These are phyloP conservation scores for Thinopyrum elongatum DNA, from an alignment of 176 grass and related monocot genomes.

Conservation along the genomic window DNA sequence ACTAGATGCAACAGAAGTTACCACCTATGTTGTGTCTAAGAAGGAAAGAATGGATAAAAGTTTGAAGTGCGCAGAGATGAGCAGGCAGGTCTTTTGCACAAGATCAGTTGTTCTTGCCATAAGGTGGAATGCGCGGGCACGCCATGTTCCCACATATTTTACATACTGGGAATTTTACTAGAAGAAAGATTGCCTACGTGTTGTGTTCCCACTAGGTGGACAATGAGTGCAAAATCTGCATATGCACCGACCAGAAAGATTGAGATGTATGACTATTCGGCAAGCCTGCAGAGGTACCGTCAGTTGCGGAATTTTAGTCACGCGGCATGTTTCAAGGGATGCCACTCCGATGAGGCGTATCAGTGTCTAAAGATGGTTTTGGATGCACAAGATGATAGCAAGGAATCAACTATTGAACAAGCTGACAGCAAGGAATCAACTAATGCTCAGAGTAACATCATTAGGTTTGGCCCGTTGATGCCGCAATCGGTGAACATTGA, in stretches of 20 bases:
- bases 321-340: no score
- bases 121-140: not conserved
- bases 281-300: no score
- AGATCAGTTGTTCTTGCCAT: not conserved
- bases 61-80: not conserved
- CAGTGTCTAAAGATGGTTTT: no score
- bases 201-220: not conserved
- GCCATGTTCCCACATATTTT: not conserved
- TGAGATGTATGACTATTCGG: no score
- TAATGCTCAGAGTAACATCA: not conserved
- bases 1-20: no score
- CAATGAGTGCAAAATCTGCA: no score
- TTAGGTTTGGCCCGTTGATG: not conserved
- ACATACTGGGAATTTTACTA: not conserved
- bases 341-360: no score
- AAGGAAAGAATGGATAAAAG: not conserved
- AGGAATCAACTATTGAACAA: no score
- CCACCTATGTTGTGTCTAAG: no score
- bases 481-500: not conserved
- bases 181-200: not conserved
- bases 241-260: no score
- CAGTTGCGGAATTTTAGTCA: no score
- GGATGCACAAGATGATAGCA: not conserved
- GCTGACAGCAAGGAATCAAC: not conserved
- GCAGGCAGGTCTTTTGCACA: no score